Evolutionary conservation across 2,329 filamentous ascomycete genomes (phyloP), one percentile per base, ranked within the genome.

Genomic region (Akanthomyces lecanii): DNA sequence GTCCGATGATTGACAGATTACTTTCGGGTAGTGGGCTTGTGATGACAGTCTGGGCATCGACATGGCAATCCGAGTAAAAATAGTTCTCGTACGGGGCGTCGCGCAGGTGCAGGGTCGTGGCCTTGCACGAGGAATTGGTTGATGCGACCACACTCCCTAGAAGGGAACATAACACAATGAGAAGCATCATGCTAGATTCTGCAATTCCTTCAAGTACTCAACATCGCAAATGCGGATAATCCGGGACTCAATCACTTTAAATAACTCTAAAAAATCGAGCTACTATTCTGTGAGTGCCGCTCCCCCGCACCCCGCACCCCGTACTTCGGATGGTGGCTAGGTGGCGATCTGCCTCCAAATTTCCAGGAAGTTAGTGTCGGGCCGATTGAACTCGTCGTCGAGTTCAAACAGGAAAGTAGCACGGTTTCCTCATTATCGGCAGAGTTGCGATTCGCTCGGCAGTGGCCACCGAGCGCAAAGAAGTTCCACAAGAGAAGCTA

Each of bases 21-120:
- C 81, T 85, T 18, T 79, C 76, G 1, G 77, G 68, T 0, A 81
- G 71, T 16, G 86, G 85, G 64, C 78, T 86, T 0, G 85, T 88
- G 0, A 89, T 74, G 0, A 89, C 81, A 0, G 85, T 83, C 66
- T 89, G 86, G 5, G 79, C 79, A 40, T 82, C 80, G 1, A 80
- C 78, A 65, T 86, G 78, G 71, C 85, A 88, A 69, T 89, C 85
- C 0, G 85, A 87, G 66, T 86, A 85, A 73, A 89, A 87, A 72
- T 85, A 87, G 68, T 89, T 88, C 45, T 85, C 77, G 64, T 88
- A 87, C 0, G 85, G 85, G 1, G 81, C 78, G 65, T 86, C 84
- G 38, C 77, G 81, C 3, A 86, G 74, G 25, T 75, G 71, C 10
- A 72, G 62, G 56, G 61, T 59, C 4, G 53, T 57, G 5, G 61